Base-by-base conservation (phyloP, 2,329 filamentous ascomycete genomes). In the Aspergillus persii region DNA sequence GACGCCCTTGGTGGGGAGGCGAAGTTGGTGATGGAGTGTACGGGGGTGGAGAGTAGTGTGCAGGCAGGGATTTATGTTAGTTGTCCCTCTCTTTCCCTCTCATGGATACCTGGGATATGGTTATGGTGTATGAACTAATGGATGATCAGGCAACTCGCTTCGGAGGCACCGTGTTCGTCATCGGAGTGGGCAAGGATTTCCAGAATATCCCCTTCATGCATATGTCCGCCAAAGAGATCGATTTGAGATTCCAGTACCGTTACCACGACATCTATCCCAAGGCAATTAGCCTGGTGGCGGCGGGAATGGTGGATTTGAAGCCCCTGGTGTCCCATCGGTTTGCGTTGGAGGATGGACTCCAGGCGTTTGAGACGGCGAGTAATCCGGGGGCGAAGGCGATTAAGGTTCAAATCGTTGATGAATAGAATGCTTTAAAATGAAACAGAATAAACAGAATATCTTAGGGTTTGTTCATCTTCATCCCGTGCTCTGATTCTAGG, bases 261-360 rank as follows among this genome's bases (percentile, higher is more conserved):
- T 66, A 65, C 9, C 64, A 66, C 11, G 64, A 66, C 49, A 65
- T 66, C 23, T 66, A 66, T n/a, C 64, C 61, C 23, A 68, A 68
- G 59, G 59, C 66, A 2, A 68, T 68, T 12, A 44, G 47, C 7
- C 33, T 68, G 11, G 71, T 75, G 1, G 69, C 68, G 4, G 71
- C 75, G 49, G 74, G 76, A 0, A 57, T 77, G 50, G 72, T 77
- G 50, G 67, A 77, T 55, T 52, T 77, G 56, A 75, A 76, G 59
- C 73, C 73, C 44, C 61, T 77, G 31, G 74, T 77, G 9, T 77
- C 75, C 9, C 74, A 77, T 63, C 70, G 73, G 26, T 77, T 71
- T 57, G 55, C 58, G 26, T 58, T 77, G 53, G 72, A 76, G 56
- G 68, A 77, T 27, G 74, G 71, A n/a, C 50, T 70, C 12, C 66